phyloP scores from a whole-genome alignment of 495 filamentous ascomycete species.

The Penicillium diatomitis region DNA sequence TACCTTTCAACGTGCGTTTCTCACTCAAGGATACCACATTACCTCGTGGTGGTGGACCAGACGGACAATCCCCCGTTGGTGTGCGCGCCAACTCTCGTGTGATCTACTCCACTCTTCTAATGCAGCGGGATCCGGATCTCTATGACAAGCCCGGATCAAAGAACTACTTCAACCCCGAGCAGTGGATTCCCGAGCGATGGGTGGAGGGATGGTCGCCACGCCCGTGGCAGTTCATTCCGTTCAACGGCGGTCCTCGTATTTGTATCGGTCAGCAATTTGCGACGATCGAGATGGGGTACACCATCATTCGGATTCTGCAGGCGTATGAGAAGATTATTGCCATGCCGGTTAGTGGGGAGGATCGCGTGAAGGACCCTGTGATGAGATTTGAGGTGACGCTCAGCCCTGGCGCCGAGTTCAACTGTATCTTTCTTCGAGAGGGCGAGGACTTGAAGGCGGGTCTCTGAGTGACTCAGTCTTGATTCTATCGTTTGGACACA shows the following conservation, averaged over 20 bases:
- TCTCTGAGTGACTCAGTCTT: background rate
- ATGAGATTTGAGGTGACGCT: constrained; percentile 33
- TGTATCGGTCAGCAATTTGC: constrained; percentile 59
- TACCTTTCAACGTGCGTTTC: constrained; percentile 45
- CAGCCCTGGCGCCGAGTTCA: constrained; percentile 31
- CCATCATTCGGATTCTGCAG: constrained; percentile 52
- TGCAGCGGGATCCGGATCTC: constrained; percentile 47
- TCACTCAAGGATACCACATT: constrained; percentile 38
- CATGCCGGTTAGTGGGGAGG: constrained; percentile 23
- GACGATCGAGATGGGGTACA: constrained; percentile 52
- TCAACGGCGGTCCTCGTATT: constrained; percentile 53
- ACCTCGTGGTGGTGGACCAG: constrained; percentile 40
- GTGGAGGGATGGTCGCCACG: constrained; percentile 53
- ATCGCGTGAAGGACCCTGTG: constrained; percentile 27
- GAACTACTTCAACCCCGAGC: constrained; percentile 39
- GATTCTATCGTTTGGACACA: background rate
- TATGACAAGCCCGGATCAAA: constrained; percentile 40
- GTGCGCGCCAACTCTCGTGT: constrained; percentile 30
- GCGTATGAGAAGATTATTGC: constrained; percentile 44
- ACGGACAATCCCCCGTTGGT: constrained; percentile 36
- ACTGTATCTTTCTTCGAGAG: constrained; percentile 34
- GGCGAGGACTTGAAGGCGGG: constrained; percentile 11
- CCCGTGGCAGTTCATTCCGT: constrained; percentile 58
- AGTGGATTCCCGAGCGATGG: constrained; percentile 69
- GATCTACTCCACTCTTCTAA: constrained; percentile 42